Evolutionary conservation across 352 stramenopile species (phyloP).

Genomic region (Globisporangium echinulatum): DNA sequence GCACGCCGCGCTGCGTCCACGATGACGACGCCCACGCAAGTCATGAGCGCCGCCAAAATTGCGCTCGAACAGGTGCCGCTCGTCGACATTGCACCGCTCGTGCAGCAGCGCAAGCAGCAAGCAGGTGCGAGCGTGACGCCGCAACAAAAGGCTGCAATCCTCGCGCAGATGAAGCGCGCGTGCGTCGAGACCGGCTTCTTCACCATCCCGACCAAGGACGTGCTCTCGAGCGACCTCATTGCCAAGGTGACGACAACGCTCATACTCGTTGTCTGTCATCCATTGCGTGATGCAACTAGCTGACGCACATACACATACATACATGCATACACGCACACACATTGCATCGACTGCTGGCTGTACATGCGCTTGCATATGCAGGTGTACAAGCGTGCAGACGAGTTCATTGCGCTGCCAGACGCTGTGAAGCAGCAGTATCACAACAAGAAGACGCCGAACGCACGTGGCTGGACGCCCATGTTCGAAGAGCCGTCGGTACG

Average conservation of each 20-base stretch:
- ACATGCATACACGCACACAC: neutral
- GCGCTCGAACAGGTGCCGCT: slow-evolving; percentile 47
- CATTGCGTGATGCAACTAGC: neutral
- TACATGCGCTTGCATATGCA: slow-evolving; percentile 1
- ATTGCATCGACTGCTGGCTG: no score
- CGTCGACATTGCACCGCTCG: slow-evolving; percentile 58
- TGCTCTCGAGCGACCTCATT: slow-evolving; percentile 48
- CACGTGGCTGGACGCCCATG: slow-evolving; percentile 74
- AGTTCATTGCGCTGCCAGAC: slow-evolving; percentile 60
- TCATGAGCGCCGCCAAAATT: slow-evolving; percentile 50
- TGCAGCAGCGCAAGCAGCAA: slow-evolving; percentile 16
- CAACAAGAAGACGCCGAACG: slow-evolving; percentile 67
- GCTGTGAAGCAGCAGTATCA: slow-evolving; percentile 70
- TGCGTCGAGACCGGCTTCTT: slow-evolving; percentile 71
- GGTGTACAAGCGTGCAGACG: slow-evolving; percentile 57
- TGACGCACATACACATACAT: neutral
- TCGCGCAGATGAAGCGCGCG: slow-evolving; percentile 49
- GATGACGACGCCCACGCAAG: slow-evolving; percentile 9
- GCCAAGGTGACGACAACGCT: slow-evolving; percentile 19
- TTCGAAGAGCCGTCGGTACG: slow-evolving; percentile 77
- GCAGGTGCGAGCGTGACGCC: neutral
- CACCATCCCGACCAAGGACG: slow-evolving; percentile 57
- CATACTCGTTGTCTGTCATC: neutral
- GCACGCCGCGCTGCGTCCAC: neutral
- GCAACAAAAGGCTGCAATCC: slow-evolving; percentile 31